Evolutionary conservation across 768 basidiomycete genomes (phyloP), one percentile per base, ranked within the genome.

Genomic region (Trametes gibbosa): DNA sequence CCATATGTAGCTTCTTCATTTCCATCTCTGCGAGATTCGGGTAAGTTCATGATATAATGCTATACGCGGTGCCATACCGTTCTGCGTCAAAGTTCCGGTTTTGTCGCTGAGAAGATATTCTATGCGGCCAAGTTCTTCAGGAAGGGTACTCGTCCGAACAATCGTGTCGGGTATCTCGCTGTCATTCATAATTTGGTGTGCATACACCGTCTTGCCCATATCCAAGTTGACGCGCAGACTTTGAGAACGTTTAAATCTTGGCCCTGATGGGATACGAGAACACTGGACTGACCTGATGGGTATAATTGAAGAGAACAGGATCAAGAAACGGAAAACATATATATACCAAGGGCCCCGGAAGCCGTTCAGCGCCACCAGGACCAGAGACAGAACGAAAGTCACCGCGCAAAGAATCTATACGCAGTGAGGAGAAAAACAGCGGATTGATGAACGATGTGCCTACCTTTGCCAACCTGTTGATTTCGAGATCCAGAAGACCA

Each of bases 141-240:
- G 97, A 3, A 99, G 79, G 0, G 97, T 99, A 67, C 90, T 93
- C n/a, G 97, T 98, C 14, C 97, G 82, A 8, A 98, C 97, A 61
- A 98, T 97, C 4, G 97, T 97, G 47, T 87, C 85, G 4, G 95
- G 93, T 64, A 99, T 99, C 73, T 98, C 93, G 45, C 66, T 69
- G 74, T 98, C 97, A 51, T 84, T 87, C 88, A 95, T 94, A 56
- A 98, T 98, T 64, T 95, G 91, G 42, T 90, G 87, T 0, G 93
- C 95, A 66, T 99, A 99, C 42, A 98, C 90, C 1, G 95, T 98
- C 75, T 99, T 99, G 56, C 97, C 97, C 95, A 99, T 98, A 72
- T 99, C 97, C 53, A 99, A 81, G 66, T 99, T 99, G 53, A 99
- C 96, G n/a, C 97, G 90, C 55, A 99, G 77, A 80, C 95, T 98